Evolutionary conservation across 768 basidiomycete species (phyloP).

Genomic region (Phanerochaete carnosa): DNA sequence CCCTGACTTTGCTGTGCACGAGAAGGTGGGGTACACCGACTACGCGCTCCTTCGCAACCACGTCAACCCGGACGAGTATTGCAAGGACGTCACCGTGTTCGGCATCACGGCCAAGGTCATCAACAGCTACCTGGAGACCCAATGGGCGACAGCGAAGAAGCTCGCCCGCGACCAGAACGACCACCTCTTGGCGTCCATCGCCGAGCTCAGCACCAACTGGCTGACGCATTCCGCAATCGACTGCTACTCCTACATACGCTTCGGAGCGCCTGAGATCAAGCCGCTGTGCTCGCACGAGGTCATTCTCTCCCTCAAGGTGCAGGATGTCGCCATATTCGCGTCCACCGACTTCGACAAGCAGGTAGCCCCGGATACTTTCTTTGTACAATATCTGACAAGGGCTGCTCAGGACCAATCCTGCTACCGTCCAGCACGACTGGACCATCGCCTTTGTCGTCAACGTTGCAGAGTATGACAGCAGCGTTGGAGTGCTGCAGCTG

Average conservation of each 20-base stretch:
- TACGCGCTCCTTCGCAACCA: slow-evolving; percentile 13
- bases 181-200: slow-evolving; percentile 14
- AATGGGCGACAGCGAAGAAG: slow-evolving; percentile 20
- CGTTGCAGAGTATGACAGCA: slow-evolving; percentile 5
- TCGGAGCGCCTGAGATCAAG: slow-evolving; percentile 19
- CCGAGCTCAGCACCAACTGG: slow-evolving; percentile 17
- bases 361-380: neutral
- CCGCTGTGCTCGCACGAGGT: slow-evolving; percentile 22
- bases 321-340: slow-evolving; percentile 12
- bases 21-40: slow-evolving; percentile 15
- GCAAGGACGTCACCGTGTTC: slow-evolving; percentile 15
- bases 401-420: neutral
- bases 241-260: slow-evolving; percentile 16
- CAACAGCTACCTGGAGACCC: slow-evolving; percentile 19
- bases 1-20: slow-evolving; percentile 23
- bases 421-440: slow-evolving; percentile 10
- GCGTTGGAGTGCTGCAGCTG: slow-evolving; percentile 12
- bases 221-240: slow-evolving; percentile 5
- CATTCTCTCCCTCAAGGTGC: slow-evolving; percentile 18
- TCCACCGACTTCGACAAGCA: neutral
- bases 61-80: slow-evolving; percentile 8
- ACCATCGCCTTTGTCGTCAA: slow-evolving; percentile 17
- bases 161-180: slow-evolving; percentile 5
- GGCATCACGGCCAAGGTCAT: slow-evolving; percentile 11
- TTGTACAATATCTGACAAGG: neutral